phyloP scores from a whole-genome alignment of 202 grass and related monocot genomes.

The Setaria viridis region DNA sequence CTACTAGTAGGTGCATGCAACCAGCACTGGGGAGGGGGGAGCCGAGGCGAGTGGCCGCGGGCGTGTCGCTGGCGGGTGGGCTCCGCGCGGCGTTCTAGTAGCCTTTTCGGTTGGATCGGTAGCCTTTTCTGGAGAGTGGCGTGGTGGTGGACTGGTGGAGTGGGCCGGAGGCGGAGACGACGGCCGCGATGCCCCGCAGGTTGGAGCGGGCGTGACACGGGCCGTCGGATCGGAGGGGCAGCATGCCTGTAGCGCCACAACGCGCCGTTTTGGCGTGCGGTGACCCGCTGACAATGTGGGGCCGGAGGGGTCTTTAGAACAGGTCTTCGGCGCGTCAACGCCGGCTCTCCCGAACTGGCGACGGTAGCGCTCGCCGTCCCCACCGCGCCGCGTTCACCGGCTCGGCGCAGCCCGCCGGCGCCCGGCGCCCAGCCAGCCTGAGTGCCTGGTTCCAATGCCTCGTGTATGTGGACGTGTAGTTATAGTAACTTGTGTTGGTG shows the following conservation, averaged over 20 bases:
- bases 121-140: background rate
- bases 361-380: background rate
- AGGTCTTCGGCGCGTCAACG: background rate
- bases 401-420: background rate
- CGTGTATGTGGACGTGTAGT: no score
- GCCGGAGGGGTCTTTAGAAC: background rate
- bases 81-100: no score
- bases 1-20: constrained; percentile 17
- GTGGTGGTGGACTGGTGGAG: background rate
- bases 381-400: background rate
- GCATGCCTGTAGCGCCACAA: no score
- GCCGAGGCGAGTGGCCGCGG: background rate
- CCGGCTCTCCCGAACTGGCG: background rate
- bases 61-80: background rate
- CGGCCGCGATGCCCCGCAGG: background rate
- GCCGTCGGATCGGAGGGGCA: constrained; percentile 22
- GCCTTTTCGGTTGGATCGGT: background rate
- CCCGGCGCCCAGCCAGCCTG: no score
- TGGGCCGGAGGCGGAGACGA: background rate
- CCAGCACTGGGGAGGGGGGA: background rate
- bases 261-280: no score
- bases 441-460: no score
- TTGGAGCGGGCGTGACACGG: background rate
- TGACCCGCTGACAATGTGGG: constrained; percentile 2
- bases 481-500: no score